These are phyloP conservation scores for Fabrea salina DNA, from an alignment of 169 alveolate species.

Conservation along the genomic window DNA sequence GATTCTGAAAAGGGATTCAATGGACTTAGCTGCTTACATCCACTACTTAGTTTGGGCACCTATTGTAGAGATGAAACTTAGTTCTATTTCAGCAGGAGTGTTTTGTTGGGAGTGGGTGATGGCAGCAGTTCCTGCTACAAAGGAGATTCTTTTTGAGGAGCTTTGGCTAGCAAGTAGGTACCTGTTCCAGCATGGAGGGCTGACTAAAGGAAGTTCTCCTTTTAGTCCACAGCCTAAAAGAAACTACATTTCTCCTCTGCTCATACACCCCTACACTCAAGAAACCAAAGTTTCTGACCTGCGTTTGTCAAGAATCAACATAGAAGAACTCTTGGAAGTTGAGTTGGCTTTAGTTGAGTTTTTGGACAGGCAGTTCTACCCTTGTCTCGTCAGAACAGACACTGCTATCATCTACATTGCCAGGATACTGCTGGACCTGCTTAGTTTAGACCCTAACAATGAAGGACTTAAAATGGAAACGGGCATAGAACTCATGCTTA, in stretches of 20 bases:
- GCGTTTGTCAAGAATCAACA: background rate
- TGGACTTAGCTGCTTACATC: background rate
- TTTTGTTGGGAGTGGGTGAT: background rate
- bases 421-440: background rate
- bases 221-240: background rate
- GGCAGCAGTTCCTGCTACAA: background rate
- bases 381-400: background rate
- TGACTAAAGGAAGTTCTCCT: background rate
- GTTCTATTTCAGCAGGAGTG: background rate
- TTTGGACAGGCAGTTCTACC: background rate
- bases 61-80: background rate
- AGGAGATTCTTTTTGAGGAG: background rate
- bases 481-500: background rate
- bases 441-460: background rate
- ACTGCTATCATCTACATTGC: background rate
- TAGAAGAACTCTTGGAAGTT: background rate
- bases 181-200: background rate
- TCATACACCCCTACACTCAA: background rate
- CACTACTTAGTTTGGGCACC: background rate
- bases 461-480: background rate
- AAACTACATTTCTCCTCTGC: background rate
- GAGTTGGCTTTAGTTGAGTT: background rate
- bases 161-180: background rate
- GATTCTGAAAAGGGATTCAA: background rate
- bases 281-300: no score